These are phyloP conservation scores for Botrytis paeoniae DNA, from an alignment of 2,329 filamentous ascomycete genomes.

Conservation along the genomic window DNA sequence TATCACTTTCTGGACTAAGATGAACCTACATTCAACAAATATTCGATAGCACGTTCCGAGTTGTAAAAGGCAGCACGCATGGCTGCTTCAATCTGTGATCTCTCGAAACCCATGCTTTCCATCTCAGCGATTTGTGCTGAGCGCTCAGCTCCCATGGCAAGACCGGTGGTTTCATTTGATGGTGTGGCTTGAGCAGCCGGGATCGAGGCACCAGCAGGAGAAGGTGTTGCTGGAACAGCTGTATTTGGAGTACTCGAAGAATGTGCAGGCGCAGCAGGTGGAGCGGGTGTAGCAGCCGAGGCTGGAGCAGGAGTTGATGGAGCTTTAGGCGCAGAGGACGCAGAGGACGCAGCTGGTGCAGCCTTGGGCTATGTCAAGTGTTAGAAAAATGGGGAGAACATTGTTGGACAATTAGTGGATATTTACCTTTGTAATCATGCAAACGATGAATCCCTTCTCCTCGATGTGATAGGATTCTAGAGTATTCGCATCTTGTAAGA, in stretches of 20 bases:
- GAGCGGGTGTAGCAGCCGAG: constrained; percentile 53
- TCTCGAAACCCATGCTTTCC: constrained; percentile 95
- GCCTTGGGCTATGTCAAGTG: constrained; percentile 63
- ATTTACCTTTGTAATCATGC: constrained; percentile 92
- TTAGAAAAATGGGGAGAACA: constrained; percentile 29
- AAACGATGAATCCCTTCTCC: constrained; percentile 99
- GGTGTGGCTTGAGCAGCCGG: constrained; percentile 51
- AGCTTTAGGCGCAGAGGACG: constrained; percentile 51
- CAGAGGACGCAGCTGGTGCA: constrained; percentile 39
- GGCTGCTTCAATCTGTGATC: constrained; percentile 83
- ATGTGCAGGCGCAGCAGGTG: constrained; percentile 61
- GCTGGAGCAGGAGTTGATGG: constrained; percentile 64
- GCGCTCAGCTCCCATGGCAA: constrained; percentile 81
- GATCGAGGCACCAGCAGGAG: constrained; percentile 44
- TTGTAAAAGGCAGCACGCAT: constrained; percentile 98
- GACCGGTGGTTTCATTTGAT: constrained; percentile 70
- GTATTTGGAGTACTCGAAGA: constrained; percentile 50
- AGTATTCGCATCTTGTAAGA: constrained; percentile 95
- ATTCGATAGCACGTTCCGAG: constrained; percentile 94
- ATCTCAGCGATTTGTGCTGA: constrained; percentile 83
- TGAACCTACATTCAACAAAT: constrained; percentile 73
- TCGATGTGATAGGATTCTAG: constrained; percentile 97
- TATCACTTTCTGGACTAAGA: neutral
- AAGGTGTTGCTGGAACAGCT: constrained; percentile 48
- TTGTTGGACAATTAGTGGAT: neutral